Conservation (phyloP, 495 filamentous ascomycete genomes). For the Massariosphaeria phaeospora region DNA sequence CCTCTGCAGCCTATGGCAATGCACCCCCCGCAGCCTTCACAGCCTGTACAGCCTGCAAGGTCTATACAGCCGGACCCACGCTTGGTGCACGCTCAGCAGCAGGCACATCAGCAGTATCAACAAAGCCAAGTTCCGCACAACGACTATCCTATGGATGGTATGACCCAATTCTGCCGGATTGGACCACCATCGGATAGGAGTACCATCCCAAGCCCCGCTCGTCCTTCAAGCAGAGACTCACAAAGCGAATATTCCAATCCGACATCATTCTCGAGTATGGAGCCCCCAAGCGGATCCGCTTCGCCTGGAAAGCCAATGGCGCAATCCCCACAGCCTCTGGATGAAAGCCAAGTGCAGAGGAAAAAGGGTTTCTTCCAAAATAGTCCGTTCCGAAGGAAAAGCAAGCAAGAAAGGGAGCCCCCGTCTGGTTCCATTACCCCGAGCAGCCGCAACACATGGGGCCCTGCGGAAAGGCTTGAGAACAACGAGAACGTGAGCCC, state of each 20-base stretch:
- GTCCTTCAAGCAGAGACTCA: conserved; percentile 83
- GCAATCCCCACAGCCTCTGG: conserved; percentile 40
- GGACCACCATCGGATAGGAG: conserved; percentile 80
- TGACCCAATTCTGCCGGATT: conserved; percentile 96
- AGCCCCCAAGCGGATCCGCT: conserved; percentile 53
- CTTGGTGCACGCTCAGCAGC: conserved; percentile 40
- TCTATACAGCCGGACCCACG: conserved; percentile 32
- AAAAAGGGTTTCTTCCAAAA: conserved; percentile 94
- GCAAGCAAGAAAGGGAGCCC: conserved; percentile 74
- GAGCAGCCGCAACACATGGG: conserved; percentile 61
- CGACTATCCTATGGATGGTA: conserved; percentile 90
- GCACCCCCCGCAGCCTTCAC: conserved; percentile 40
- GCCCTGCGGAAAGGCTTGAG: conserved; percentile 38
- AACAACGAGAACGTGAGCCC: conserved; percentile 39
- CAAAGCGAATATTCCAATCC: conserved; percentile 88
- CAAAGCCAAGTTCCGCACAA: conserved; percentile 77
- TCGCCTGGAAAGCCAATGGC: conserved; percentile 63
- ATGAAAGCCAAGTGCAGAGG: conserved; percentile 68
- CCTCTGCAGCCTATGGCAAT: neutral
- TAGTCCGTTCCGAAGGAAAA: conserved; percentile 92
- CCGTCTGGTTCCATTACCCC: conserved; percentile 32
- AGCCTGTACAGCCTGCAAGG: conserved; percentile 41
- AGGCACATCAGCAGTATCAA: conserved; percentile 30
- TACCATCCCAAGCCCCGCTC: conserved; percentile 64
- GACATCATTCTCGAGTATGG: conserved; percentile 80